A percentile compares a stretch with the other conserved stretches of the same genome.
Evolutionary conservation across 1,284 basidiomycete genomes (phyloP).

Genomic region (Tilletia horrida): DNA sequence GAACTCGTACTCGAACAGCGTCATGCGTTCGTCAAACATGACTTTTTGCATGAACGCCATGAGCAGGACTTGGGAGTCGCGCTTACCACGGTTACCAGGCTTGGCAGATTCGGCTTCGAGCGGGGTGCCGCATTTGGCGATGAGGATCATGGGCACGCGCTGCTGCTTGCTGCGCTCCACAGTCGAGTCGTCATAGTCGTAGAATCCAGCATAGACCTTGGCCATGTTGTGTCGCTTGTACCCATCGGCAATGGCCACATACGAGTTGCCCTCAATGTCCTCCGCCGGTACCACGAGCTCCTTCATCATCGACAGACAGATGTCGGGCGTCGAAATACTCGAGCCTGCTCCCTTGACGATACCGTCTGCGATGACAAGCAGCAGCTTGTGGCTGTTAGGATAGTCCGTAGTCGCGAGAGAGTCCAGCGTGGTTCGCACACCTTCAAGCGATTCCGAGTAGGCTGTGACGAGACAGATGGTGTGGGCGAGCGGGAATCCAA

Average conservation of each 20-base stretch:
- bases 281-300: constrained; percentile 78
- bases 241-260: constrained; percentile 96
- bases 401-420: constrained; percentile 98
- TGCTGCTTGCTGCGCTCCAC: constrained; percentile 93
- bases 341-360: constrained; percentile 79
- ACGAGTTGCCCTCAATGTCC: constrained; percentile 90
- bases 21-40: constrained; percentile 60
- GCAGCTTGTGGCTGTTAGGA: constrained; percentile 94
- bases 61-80: constrained; percentile 82
- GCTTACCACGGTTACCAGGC: constrained; percentile 97
- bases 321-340: constrained; percentile 67
- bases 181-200: constrained; percentile 88
- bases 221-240: constrained; percentile 99
- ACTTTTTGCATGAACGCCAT: constrained; percentile 59
- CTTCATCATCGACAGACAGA: constrained; percentile 95
- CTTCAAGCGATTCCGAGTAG: constrained; percentile 95
- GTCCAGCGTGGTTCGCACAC: constrained; percentile 92
- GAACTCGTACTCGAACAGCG: constrained; percentile 59
- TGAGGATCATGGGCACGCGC: constrained; percentile 87
- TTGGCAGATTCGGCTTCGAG: constrained; percentile 82
- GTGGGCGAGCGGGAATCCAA: constrained; percentile 90
- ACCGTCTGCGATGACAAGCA: constrained; percentile 94
- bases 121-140: constrained; percentile 72
- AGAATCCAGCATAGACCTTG: constrained; percentile 96
- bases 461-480: constrained; percentile 96